Evolutionary conservation across 768 basidiomycete genomes (phyloP), one percentile per base, ranked within the genome.

Genomic region (Pleurotus ostreatus): DNA sequence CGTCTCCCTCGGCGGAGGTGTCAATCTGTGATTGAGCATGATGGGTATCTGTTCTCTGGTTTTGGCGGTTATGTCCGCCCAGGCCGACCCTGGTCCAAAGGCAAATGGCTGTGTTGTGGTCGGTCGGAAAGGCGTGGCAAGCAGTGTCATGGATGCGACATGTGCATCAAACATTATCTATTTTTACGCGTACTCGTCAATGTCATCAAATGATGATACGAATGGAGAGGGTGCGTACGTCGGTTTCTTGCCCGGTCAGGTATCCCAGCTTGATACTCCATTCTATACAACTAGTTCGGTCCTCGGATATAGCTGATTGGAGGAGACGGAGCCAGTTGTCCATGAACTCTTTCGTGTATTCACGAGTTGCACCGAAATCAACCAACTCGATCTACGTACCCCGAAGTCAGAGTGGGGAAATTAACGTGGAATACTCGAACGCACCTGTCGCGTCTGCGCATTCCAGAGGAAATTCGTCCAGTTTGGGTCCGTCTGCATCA

Each of bases 401-500:
- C n/a, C 41, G 5, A 55, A 49, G 40, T 34, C 30, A 34, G 18
- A 48, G 39, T 41, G 9, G 22, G 48, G 39, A 11, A 22, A 16
- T 40, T 26, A 18, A n/a, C 11, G n/a, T 5, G 7, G 12, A 13
- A 7, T 5, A 39, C 41, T 11, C 67, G 1, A 12, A 57, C 66
- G 1, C 13, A 87, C 89, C 78, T 85, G 82, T 43, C 80, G 77
- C 1, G 84, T 84, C 2, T 72, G 57, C 0, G 76, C 63, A 68
- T 94, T 89, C 86, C 91, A 98, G 20, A 99, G 74, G 73, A 99
- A 98, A 69, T 98, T 98, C 7, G 92, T 90, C 91, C 92, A 98
- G 64, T 99, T 98, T 2, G 97, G 97, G 67, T 99, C 96, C 0
- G 96, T 99, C 69, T 98, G 97, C 97, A 99, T 98, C 43, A 88